Base-by-base conservation (phyloP, 139 green algal genomes). In the Spirogloea muscicola region DNA sequence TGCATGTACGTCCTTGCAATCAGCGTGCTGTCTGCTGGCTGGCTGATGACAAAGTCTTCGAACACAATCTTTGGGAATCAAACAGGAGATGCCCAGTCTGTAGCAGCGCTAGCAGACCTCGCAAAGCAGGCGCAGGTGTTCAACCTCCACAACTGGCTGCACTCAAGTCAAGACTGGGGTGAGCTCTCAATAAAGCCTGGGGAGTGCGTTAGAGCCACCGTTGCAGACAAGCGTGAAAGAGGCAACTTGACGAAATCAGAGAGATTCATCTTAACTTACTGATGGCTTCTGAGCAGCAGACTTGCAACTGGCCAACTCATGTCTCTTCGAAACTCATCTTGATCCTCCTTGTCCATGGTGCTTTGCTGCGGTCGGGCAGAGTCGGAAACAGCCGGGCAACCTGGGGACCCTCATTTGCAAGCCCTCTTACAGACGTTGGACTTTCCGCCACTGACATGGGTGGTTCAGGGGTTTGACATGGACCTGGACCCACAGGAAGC, bases 131-230 rank as follows among this genome's bases (percentile, higher is more conserved):
- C 65, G 3, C 65, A 74, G 3, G 43, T 74, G 10, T 64, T 74
- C 65, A 74, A 74, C 65, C 49, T 74, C 7, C 65, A 67, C 34
- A 67, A 74, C 65, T 67, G 42, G 65, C 43, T 74, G 16, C 65
- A 67, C 49, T 61, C 65, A 3, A 25, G 18, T 13, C 9, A 60
- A 60, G 51, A 34, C n/a, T 21, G 18, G 13, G 13, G n/a, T 51
- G 43, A 51, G 43, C 51, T 9, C 10, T 25, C 13, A 21, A 21
- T 25, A 60, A 38, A 25, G 18, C 51, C 51, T 18, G 51, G 51
- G 51, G 13, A 25, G 13, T 21, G 51, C n/a, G 51, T 9, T 7
- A 27, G n/a, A 33, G 51, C 51, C 51, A n/a, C n/a, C n/a, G n/a
- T n/a, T n/a, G n/a, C n/a, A n/a, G n/a, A n/a, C n/a, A n/a, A n/a